Base-by-base conservation (phyloP, 129 eudicot genomes). In the Helichrysum umbraculigerum region DNA sequence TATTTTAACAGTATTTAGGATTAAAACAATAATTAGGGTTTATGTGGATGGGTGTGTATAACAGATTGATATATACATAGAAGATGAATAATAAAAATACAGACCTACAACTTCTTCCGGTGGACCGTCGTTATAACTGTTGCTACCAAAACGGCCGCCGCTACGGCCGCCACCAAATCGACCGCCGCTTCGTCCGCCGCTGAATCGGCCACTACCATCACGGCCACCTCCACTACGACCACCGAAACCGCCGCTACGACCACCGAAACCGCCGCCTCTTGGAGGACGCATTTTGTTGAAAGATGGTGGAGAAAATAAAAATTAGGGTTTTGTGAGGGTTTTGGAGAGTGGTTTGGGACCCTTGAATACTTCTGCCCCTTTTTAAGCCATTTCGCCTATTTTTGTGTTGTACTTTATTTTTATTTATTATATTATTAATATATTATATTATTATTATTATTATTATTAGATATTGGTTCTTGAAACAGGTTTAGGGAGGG, bases 21-120 rank as follows among this genome's bases (percentile, higher is more conserved):
- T 34, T n/a, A 30, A 28, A 68, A 57, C 28, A 28, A 59, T 65
- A 51, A 33, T 51, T 50, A 51, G 70, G 22, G 8, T 54, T 30
- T 9, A 34, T 6, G 63, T 20, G 34, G 34, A 1, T 32, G 20
- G 5, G 59, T 4, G 10, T 22, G 5, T 29, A 12, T 4, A 37
- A 70, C 6, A 66, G 14, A 68, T 42, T 5, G 54, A 22, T 32
- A 4, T n/a, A 29, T 11, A 25, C 28, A 29, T 6, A 30, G n/a
- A 62, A 2, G 19, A 29, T 61, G 39, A 34, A 64, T 5, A 32
- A 6, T 25, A 52, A 11, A 25, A 14, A 34, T 25, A 71, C 87
- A 66, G 44, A 86, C 90, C 89, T 30, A 86, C 85, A 44, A 88
- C 90, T 85, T 86, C 78, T 44, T 81, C 77, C 52, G 93, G 93